These are phyloP conservation scores for Penicillium dipodomyicola DNA, from an alignment of 495 filamentous ascomycete species.

Conservation along the genomic window DNA sequence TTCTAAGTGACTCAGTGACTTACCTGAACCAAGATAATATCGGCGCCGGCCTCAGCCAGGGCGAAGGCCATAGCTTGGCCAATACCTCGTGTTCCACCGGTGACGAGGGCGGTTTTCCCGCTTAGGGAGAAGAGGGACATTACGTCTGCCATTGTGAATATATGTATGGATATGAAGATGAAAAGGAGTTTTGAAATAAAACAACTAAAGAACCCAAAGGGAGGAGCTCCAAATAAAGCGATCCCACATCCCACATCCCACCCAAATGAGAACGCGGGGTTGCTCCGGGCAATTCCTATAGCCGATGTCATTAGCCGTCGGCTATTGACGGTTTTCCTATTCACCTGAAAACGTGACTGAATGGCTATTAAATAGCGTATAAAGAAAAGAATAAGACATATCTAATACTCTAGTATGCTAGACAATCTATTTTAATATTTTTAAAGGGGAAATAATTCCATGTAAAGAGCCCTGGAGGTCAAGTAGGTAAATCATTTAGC, in stretches of 20 bases:
- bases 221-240: background rate
- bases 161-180: background rate
- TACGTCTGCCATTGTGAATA: slow-evolving; percentile 30
- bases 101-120: slow-evolving; percentile 74
- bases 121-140: slow-evolving; percentile 45
- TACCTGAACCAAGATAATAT: slow-evolving; percentile 65
- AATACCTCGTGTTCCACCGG: slow-evolving; percentile 85
- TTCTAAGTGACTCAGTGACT: background rate
- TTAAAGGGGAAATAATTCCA: too few species aligned
- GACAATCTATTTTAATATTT: too few species aligned
- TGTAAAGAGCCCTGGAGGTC: background rate
- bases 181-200: background rate
- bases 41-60: slow-evolving; percentile 79
- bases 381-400: too few species aligned
- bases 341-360: too few species aligned
- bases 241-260: background rate
- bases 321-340: background rate
- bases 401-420: too few species aligned
- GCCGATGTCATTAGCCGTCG: slow-evolving; percentile 12
- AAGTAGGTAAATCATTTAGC: background rate
- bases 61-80: slow-evolving; percentile 80
- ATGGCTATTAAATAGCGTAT: too few species aligned
- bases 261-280: slow-evolving; percentile 4
- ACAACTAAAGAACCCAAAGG: background rate
- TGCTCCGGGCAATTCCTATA: slow-evolving; percentile 7